Evolutionary conservation across 179 eudicot genomes (phyloP).

Genomic region (Silene coronaria): DNA sequence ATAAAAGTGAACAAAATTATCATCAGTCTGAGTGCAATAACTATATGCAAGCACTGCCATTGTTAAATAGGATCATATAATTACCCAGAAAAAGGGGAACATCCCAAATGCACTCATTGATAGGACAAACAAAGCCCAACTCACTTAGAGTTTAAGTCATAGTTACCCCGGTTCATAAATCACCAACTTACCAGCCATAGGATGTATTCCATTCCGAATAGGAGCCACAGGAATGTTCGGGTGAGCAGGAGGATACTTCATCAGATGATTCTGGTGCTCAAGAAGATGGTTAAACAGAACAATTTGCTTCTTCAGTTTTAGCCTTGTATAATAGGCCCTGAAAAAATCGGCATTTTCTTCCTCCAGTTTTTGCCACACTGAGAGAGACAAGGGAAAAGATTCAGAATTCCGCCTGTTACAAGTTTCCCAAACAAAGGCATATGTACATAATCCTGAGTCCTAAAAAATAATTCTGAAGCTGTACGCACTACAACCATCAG

Average conservation of each 20-base stretch:
- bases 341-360: constrained; percentile 99
- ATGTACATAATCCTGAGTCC: background rate
- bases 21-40: too few relatives aligned
- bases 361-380: constrained; percentile 98
- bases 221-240: constrained; percentile 86
- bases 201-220: constrained; percentile 84
- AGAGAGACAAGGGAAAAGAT: constrained; percentile 17
- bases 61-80: background rate
- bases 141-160: background rate
- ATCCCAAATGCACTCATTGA: background rate
- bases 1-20: too few relatives aligned
- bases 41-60: background rate
- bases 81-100: background rate
- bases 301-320: constrained; percentile 92
- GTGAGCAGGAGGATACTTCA: constrained; percentile 74
- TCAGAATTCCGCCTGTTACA: background rate
- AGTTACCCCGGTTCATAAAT: background rate
- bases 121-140: background rate
- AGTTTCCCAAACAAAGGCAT: background rate
- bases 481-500: background rate
- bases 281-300: constrained; percentile 88
- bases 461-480: background rate
- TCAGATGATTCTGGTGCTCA: constrained; percentile 77
- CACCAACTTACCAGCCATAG: constrained; percentile 64
- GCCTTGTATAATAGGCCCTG: constrained; percentile 90